Percentiles rank a stretch among this genome's conserved stretches.
phyloP scores from a whole-genome alignment of 768 basidiomycete species.

The Rhodotorula paludigena region DNA sequence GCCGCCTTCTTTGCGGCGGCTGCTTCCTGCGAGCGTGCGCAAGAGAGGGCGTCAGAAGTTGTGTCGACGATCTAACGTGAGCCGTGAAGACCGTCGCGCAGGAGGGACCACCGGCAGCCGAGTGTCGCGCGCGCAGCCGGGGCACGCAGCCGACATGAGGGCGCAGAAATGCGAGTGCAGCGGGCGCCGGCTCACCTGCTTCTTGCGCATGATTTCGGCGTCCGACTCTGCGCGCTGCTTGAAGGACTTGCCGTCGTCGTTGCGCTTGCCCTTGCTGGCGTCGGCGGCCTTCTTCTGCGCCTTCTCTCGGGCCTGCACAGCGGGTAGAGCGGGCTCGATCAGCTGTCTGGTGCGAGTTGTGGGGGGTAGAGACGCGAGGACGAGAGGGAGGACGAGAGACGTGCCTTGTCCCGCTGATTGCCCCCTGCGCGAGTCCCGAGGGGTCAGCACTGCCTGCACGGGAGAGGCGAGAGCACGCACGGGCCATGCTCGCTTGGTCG shows the following conservation, averaged over 20 bases:
- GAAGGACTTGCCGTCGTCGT: slow-evolving; percentile 5
- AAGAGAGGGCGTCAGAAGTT: not conserved
- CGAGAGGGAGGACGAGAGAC: not conserved
- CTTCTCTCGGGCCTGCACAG: slow-evolving; percentile 7
- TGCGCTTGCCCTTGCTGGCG: slow-evolving; percentile 2
- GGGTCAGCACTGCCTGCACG: not conserved
- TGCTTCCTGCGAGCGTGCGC: slow-evolving; percentile 3
- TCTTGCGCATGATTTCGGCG: slow-evolving; percentile 28
- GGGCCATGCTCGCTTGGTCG: not conserved
- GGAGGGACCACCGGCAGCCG: not conserved
- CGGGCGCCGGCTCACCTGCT: not conserved
- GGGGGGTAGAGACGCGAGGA: not conserved
- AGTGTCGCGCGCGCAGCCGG: no score
- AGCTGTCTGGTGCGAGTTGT: no score
- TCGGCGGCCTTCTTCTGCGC: slow-evolving; percentile 29
- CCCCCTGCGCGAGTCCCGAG: slow-evolving; percentile 3
- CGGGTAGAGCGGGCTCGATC: not conserved
- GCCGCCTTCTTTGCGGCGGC: slow-evolving; percentile 19
- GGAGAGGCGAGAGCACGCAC: not conserved
- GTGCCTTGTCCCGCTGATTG: slow-evolving; percentile 31
- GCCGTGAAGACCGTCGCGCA: not conserved
- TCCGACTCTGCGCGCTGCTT: slow-evolving; percentile 8
- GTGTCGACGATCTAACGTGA: not conserved
- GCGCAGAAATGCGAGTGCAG: no score
- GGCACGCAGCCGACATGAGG: no score